Evolutionary conservation across 805 yeast species (phyloP), one percentile per base, ranked within the genome.

Genomic region (Suhomyces faveliae): DNA sequence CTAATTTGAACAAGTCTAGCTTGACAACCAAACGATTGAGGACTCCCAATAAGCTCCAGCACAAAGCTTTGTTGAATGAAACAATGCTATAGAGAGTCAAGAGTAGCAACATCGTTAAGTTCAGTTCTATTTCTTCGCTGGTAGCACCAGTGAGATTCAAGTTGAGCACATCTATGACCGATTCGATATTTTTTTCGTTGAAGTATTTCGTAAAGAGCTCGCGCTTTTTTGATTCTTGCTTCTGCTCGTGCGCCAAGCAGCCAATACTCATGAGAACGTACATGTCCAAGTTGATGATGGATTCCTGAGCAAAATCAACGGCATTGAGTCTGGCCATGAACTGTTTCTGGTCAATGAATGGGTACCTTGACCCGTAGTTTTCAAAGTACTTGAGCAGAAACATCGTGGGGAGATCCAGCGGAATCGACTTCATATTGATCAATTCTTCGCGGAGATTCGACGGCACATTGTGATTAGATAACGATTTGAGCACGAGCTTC

Each of bases 241-340:
- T 53, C 13, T 66, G 54, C 51, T 71, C 76, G 48, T 63, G 59
- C 5, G 71, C 54, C 35, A 70, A 54, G 50, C 76, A 68, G 8
- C 76, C 76, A 20, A 70, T 67, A 46, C 71, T 62, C 62, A 73
- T 54, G 33, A 72, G 55, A 45, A 73, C 50, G 55, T 71, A 73
- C 15, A 67, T 55, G 50, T 71, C 74, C 49, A 71, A 55, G 50
- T 63, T 64, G 17, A 73, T 63, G 40, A 73, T 68, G 4, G 69
- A 57, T 49, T 72, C 77, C 35, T 58, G 57, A 13, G 51, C 43
- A 47, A 72, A 72, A 41, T 68, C 62, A 21, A 68, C 55, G n/a
- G 52, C 51, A 4, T 51, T 49, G 43, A 71, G 54, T 21, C 52
- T 55, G n/a, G 47, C 47, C 39, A 64, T 22, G 33, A 67, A 58